Base-by-base conservation (phyloP, 345 rosid genomes). In the Hirschfeldia incana region DNA sequence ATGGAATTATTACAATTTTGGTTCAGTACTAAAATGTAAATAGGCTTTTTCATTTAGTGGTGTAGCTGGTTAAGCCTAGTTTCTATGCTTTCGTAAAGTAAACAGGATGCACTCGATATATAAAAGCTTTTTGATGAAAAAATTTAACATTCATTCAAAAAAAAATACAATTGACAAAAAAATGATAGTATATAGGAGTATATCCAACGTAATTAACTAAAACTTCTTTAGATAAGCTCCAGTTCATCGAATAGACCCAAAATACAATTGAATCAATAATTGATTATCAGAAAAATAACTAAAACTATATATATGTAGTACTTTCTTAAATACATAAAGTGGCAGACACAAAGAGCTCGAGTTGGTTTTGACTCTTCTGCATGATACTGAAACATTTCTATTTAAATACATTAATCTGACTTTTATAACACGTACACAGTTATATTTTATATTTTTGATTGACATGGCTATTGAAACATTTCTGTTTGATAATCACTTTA, bases 281-380 rank as follows among this genome's bases (percentile, higher is more conserved):
- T 51, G 58, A 1, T 46, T 46, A 5, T 46, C 63, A 59, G 64
- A 59, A 59, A 15, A 9, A 59, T 10, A 59, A 26, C 63, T 21
- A 21, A 26, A 27, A 27, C 9, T 8, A 42, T 36, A 36, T 36
- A 42, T 42, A 29, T 29, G 28, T 27, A 60, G 21, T 62, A n/a
- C 21, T 63, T 63, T n/a, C 39, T 9, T 32, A 63, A 29, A 32
- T 8, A 65, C 11, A 36, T 65, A 16, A 65, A 65, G 69, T 65
- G 69, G 69, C 51, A 65, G 51, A 36, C 69, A 36, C 69, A 65
- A 65, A 65, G 51, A 37, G 51, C 15, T 65, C 51, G 69, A 36
- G 69, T 36, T 65, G 69, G 49, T 65, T 34, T 33, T 65, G 49
- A 36, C 51, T 34, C 17, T 65, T 65, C 13, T 16, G 37, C 29